A percentile compares a stretch with the other conserved stretches of the same genome.
These are phyloP conservation scores for Monosporascus sp. DNA, from an alignment of 2,329 filamentous ascomycete species.

Conservation along the genomic window DNA sequence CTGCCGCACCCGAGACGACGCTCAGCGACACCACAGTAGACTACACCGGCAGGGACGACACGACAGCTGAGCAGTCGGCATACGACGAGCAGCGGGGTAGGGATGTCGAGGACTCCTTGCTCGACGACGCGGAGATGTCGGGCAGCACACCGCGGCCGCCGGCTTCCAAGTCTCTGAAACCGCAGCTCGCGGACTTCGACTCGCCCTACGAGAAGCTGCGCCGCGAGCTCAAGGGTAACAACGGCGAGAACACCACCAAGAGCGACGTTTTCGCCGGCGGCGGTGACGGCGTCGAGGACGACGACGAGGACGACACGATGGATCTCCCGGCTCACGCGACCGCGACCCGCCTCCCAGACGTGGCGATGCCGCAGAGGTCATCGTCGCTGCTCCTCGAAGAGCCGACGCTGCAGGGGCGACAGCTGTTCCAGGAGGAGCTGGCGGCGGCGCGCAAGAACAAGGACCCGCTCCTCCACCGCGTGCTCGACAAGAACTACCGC, in stretches of 20 bases:
- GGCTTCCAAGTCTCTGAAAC: constrained; percentile 42
- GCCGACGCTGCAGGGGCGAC: constrained; percentile 17
- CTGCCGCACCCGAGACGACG: constrained; percentile 44
- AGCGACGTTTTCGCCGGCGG: constrained; percentile 27
- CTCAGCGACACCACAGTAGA: constrained; percentile 48
- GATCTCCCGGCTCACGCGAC: constrained; percentile 46
- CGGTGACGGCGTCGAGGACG: constrained; percentile 30
- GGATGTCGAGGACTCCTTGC: constrained; percentile 56
- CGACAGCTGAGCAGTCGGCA: constrained; percentile 29
- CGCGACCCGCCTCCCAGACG: constrained; percentile 53
- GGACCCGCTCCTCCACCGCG: constrained; percentile 79
- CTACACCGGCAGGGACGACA: constrained; percentile 35
- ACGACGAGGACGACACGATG: constrained; percentile 34
- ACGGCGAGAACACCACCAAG: constrained; percentile 23
- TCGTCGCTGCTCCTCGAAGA: constrained; percentile 50
- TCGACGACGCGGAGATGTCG: constrained; percentile 58
- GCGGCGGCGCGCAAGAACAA: constrained; percentile 37
- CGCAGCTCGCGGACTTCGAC: constrained; percentile 58
- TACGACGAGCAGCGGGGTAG: constrained; percentile 28
- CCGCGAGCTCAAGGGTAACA: constrained; percentile 54
- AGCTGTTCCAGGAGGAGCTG: constrained; percentile 8
- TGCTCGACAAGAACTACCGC: constrained; percentile 95
- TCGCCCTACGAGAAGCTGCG: constrained; percentile 74
- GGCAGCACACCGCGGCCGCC: constrained; percentile 64
- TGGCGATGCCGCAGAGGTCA: constrained; percentile 57